Evolutionary conservation across 2,329 filamentous ascomycete genomes (phyloP).

Genomic region (Pleochaeta shiraiana): DNA sequence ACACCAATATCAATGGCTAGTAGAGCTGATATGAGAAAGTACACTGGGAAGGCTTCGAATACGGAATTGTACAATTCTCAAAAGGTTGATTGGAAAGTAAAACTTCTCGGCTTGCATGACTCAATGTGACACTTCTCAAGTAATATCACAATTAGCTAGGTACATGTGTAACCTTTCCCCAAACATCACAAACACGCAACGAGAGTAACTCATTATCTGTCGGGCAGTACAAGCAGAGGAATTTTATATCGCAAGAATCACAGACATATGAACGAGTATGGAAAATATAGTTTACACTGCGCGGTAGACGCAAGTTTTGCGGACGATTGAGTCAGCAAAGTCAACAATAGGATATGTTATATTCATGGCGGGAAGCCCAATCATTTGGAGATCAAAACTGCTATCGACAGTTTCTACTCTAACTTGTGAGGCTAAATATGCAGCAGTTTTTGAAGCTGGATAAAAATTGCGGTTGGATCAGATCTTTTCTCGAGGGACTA

Average conservation of each 20-base stretch:
- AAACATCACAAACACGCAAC: not conserved
- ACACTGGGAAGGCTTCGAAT: not conserved
- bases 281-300: not conserved
- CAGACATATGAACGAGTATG: not conserved
- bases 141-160: not conserved
- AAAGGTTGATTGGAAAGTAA: not conserved
- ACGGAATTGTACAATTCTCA: not conserved
- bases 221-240: not conserved
- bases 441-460: not conserved
- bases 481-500: too few relatives aligned
- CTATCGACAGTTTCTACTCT: not conserved
- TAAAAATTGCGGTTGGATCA: too few relatives aligned
- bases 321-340: not conserved
- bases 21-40: not conserved
- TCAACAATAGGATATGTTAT: slow-evolving; percentile 2
- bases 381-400: not conserved
- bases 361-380: not conserved
- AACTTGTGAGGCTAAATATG: not conserved
- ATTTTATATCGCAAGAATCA: not conserved
- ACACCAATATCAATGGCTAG: not conserved
- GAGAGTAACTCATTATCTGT: not conserved
- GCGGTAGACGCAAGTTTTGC: slow-evolving; percentile 2
- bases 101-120: not conserved
- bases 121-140: not conserved
- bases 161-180: not conserved